phyloP scores from a whole-genome alignment of 75 land plant species.

The Picea glauca region DNA sequence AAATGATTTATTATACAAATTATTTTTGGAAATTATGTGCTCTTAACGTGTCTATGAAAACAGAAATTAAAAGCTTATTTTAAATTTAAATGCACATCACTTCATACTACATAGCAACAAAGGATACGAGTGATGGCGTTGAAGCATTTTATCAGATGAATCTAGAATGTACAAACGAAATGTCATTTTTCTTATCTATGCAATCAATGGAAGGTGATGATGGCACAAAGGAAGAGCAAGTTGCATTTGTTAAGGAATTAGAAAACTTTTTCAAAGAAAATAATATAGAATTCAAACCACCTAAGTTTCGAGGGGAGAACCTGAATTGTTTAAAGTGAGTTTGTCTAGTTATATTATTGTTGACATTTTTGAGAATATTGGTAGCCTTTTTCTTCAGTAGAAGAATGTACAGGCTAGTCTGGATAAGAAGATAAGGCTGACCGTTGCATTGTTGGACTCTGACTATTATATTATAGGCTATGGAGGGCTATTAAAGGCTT shows the following conservation, averaged over 20 bases:
- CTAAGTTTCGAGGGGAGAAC: constrained; percentile 80
- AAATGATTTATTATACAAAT: too few species aligned
- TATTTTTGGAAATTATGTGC: too few species aligned
- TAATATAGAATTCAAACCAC: constrained; percentile 76
- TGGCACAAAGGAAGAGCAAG: constrained; percentile 67
- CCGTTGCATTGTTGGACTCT: not conserved
- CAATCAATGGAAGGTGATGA: constrained; percentile 40
- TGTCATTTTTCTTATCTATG: not conserved
- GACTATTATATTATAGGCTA: constrained; percentile 40
- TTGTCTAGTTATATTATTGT: constrained; percentile 5
- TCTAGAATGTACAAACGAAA: constrained; percentile 1
- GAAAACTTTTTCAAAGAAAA: constrained; percentile 58
- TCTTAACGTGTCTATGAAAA: too few species aligned
- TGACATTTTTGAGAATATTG: constrained; percentile 4
- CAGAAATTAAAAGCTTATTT: too few species aligned
- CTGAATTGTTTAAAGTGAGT: constrained; percentile 84
- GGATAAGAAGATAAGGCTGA: not conserved
- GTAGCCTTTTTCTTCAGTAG: not conserved
- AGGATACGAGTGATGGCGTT: constrained; percentile 5
- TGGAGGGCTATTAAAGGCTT: constrained; percentile 82
- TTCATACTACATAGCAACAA: too few species aligned
- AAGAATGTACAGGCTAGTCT: not conserved
- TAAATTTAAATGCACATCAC: too few species aligned
- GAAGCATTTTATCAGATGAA: constrained; percentile 7
- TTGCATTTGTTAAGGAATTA: constrained; percentile 62